These are phyloP conservation scores for Scheffersomyces coipomensis DNA, from an alignment of 805 yeast genomes.

Conservation along the genomic window DNA sequence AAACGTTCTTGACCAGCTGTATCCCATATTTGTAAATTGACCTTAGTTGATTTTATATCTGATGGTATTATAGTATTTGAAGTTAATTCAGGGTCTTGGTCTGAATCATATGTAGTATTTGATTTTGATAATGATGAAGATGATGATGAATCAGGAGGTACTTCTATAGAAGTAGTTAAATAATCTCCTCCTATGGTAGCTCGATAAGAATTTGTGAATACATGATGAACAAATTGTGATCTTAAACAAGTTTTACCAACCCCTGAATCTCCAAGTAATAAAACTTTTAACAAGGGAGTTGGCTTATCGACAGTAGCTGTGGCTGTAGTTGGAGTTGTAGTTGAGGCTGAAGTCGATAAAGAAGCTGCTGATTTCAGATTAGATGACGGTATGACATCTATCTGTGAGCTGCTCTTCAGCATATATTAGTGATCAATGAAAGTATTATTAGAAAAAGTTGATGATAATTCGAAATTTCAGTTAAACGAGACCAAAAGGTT, in stretches of 20 bases:
- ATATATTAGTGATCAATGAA: background rate
- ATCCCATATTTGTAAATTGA: slow-evolving; percentile 56
- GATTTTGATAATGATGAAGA: background rate
- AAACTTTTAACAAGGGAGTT: slow-evolving; percentile 42
- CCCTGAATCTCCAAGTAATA: slow-evolving; percentile 57
- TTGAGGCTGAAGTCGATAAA: background rate
- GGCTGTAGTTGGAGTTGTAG: background rate
- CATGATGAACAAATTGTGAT: slow-evolving; percentile 53
- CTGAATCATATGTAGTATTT: background rate
- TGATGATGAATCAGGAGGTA: slow-evolving; percentile 6
- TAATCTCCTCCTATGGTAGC: slow-evolving; percentile 63
- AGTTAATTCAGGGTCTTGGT: background rate
- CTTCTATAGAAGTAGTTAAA: slow-evolving; percentile 39
- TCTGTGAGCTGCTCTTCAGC: background rate
- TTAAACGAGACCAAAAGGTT: no score
- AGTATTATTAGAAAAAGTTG: no score
- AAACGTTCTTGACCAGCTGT: slow-evolving; percentile 49
- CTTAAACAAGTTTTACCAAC: slow-evolving; percentile 61
- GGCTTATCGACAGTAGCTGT: no score
- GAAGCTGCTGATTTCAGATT: no score
- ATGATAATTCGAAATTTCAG: no score
- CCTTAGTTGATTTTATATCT: slow-evolving; percentile 13
- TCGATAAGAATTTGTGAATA: slow-evolving; percentile 53
- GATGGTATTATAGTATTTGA: background rate
- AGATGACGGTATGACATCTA: no score